Conservation (phyloP, 1,284 basidiomycete genomes). For the Quambalaria eucalypti region DNA sequence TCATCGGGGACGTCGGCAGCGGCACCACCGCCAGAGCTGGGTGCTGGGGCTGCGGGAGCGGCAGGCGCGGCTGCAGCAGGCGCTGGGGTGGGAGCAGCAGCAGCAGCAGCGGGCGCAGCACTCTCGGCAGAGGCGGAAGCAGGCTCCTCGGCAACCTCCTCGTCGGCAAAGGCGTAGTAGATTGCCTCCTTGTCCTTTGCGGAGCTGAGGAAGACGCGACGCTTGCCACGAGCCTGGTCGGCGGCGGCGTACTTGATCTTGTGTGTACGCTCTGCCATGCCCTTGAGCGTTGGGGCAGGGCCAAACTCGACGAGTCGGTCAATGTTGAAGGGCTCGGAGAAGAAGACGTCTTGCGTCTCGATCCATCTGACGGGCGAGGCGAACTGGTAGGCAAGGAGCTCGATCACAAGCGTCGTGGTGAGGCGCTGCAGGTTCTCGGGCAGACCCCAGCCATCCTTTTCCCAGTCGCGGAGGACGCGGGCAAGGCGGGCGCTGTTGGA, state of each 20-base stretch:
- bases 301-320: constrained; percentile 93
- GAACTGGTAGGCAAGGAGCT: constrained; percentile 92
- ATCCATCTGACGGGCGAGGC: constrained; percentile 76
- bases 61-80: constrained; percentile 51
- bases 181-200: constrained; percentile 93
- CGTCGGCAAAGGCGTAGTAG: constrained; percentile 93
- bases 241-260: constrained; percentile 89
- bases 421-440: constrained; percentile 77
- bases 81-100: constrained; percentile 46
- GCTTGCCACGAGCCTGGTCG: constrained; percentile 74
- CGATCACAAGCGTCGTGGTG: constrained; percentile 88
- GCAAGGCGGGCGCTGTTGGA: constrained; percentile 74
- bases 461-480: constrained; percentile 86
- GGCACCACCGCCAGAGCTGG: constrained; percentile 48
- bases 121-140: constrained; percentile 44
- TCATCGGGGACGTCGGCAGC: constrained; percentile 74
- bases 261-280: constrained; percentile 88
- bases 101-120: constrained; percentile 50
- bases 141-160: constrained; percentile 45
- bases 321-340: constrained; percentile 69
- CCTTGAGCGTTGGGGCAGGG: constrained; percentile 86
- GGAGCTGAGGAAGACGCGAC: constrained; percentile 77
- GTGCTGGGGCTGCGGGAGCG: constrained; percentile 52
- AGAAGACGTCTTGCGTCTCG: constrained; percentile 91
- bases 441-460: constrained; percentile 77